Base-by-base conservation (phyloP, 441 rosid species). In the Gossypium trilobum region DNA sequence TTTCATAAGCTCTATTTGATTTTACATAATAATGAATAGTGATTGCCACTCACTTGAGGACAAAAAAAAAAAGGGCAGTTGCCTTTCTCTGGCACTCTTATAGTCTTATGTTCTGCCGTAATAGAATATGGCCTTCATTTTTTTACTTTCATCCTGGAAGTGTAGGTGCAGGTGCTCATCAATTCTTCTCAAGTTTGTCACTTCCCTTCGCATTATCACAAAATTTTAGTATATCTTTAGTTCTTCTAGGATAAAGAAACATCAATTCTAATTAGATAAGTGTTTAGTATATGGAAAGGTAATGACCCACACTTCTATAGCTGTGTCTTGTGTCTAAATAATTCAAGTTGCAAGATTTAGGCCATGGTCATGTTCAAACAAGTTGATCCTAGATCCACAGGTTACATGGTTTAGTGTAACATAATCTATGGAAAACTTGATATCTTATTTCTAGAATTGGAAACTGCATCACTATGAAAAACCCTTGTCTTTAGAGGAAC, bases 401-500 rank as follows among this genome's bases (percentile, higher is more conserved):
- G 50, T 66, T 46, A 27, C 44, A 27, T 23, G 56, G 14, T 51
- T 50, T 31, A 14, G 25, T 51, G 10, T 50, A 27, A 68, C 71
- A 29, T 68, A 8, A 68, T 68, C 46, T 27, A 46, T 23, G 20
- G 10, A 44, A 65, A 44, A 66, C 39, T 5, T 6, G n/a, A 46
- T 20, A 22, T 50, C 4, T 51, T 68, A 25, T 44, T 51, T 48
- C 59, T 2, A 16, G 25, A 68, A 27, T 51, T 27, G 71, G 27
- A 51, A 27, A 27, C 46, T 68, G 59, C 20, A 27, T 14, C 44
- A 27, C 46, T 29, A 2, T 50, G 23, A 50, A 50, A 36, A 67
- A 27, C 25, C 55, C 39, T 63, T 1, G 56, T 66, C 70, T 66
- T 66, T 4, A 46, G 70, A 23, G 56, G 36, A 66, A 46, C 56